Conservation (phyloP, 345 rosid genomes). For the Ailanthus altissimus region DNA sequence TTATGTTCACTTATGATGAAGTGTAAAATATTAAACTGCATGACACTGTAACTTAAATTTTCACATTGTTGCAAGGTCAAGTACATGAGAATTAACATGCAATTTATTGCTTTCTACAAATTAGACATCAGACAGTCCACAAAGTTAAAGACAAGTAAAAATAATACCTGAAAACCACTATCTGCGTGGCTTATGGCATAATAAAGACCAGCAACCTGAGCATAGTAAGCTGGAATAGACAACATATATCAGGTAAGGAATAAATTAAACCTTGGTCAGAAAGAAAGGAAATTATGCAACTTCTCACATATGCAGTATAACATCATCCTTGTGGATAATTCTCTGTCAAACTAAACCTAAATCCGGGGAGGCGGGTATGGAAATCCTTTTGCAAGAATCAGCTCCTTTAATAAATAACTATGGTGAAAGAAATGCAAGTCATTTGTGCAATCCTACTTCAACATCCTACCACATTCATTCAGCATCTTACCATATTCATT, state of each 20-base stretch:
- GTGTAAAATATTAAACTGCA: neutral
- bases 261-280: neutral
- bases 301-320: slow-evolving; percentile 3
- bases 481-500: slow-evolving; percentile 83
- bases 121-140: neutral
- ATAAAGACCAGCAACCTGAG: slow-evolving; percentile 85
- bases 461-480: slow-evolving; percentile 30
- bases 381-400: neutral
- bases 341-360: slow-evolving; percentile 8
- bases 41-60: neutral
- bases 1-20: neutral
- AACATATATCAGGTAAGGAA: slow-evolving; percentile 17
- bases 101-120: neutral
- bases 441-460: neutral
- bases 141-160: neutral
- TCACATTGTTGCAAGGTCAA: neutral
- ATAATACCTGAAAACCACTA: slow-evolving; percentile 72
- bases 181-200: slow-evolving; percentile 53
- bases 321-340: neutral
- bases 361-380: neutral
- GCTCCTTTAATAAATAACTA: neutral
- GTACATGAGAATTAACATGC: neutral
- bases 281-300: neutral
- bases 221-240: slow-evolving; percentile 77
- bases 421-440: neutral